These are phyloP conservation scores for Bacidia rubella DNA, from an alignment of 495 filamentous ascomycete genomes.

Conservation along the genomic window DNA sequence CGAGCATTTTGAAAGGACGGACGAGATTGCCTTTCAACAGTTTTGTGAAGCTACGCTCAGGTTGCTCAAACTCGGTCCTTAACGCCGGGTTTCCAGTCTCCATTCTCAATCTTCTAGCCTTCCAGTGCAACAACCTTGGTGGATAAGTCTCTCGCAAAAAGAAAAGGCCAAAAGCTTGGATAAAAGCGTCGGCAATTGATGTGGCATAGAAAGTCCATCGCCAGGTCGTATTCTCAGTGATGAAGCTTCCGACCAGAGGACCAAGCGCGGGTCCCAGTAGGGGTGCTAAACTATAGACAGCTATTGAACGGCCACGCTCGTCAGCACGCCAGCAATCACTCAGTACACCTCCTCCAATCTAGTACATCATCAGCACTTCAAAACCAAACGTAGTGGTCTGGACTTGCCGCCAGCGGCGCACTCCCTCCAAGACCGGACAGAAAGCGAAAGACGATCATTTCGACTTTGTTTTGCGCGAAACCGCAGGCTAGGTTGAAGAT, in stretches of 20 bases:
- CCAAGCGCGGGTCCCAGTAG: constrained; percentile 55
- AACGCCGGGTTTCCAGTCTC: constrained; percentile 49
- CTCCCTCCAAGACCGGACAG: constrained; percentile 45
- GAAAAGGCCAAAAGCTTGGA: constrained; percentile 52
- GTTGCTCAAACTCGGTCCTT: constrained; percentile 49
- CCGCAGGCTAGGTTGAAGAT: constrained; percentile 45
- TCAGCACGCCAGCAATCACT: constrained; percentile 50
- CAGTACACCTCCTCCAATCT: constrained; percentile 47
- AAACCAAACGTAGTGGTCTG: background rate
- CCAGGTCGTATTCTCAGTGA: constrained; percentile 55
- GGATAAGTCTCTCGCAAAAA: constrained; percentile 60
- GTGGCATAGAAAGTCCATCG: constrained; percentile 56
- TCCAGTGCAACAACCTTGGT: constrained; percentile 44
- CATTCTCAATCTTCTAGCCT: constrained; percentile 42
- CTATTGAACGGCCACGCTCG: constrained; percentile 49
- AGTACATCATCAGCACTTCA: background rate
- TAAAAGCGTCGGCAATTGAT: constrained; percentile 45
- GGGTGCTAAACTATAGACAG: constrained; percentile 51
- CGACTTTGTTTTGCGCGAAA: constrained; percentile 32
- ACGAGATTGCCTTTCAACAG: constrained; percentile 33
- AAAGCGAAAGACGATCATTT: constrained; percentile 44
- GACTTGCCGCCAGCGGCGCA: constrained; percentile 36
- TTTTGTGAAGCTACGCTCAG: constrained; percentile 30
- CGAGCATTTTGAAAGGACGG: constrained; percentile 43
- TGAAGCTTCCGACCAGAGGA: constrained; percentile 51